A percentile compares a stretch with the other conserved stretches of the same genome.
These are phyloP conservation scores for Sedum album DNA, from an alignment of 164 flowering plant species.

Conservation along the genomic window DNA sequence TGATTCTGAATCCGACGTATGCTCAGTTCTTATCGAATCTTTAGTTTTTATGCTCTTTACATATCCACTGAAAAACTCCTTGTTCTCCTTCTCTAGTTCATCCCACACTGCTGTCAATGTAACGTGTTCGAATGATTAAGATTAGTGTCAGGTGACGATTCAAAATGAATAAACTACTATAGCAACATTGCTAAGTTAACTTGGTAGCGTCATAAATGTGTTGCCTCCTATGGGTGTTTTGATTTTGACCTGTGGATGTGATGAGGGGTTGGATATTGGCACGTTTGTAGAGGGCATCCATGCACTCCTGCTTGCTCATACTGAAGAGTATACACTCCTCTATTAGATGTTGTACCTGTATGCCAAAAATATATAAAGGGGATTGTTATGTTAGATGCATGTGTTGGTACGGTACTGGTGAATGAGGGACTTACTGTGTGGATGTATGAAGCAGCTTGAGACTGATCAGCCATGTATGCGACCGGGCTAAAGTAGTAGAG, in stretches of 20 bases:
- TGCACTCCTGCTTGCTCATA: slow-evolving; percentile 82
- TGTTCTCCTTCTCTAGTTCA: slow-evolving; percentile 88
- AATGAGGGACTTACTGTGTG: neutral
- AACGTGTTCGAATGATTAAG: too few species aligned
- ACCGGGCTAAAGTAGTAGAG: slow-evolving; percentile 31
- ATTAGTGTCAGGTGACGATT: too few species aligned
- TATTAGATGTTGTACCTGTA: slow-evolving; percentile 79
- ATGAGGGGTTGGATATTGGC: slow-evolving; percentile 71
- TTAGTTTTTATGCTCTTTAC: slow-evolving; percentile 21
- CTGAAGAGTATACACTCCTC: slow-evolving; percentile 74
- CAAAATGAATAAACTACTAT: neutral
- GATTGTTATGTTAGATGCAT: neutral
- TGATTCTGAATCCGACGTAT: slow-evolving; percentile 10
- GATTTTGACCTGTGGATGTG: slow-evolving; percentile 61
- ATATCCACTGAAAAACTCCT: slow-evolving; percentile 71
- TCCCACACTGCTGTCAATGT: slow-evolving; percentile 80
- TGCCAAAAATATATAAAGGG: neutral
- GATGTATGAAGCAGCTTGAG: slow-evolving; percentile 1
- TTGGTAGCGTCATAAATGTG: too few species aligned
- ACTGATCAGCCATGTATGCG: neutral
- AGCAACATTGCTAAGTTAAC: too few species aligned
- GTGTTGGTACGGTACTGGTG: neutral
- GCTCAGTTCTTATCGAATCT: slow-evolving; percentile 25
- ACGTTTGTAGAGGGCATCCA: slow-evolving; percentile 79
- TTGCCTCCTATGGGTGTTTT: too few species aligned